Evolutionary conservation across 495 filamentous ascomycete species (phyloP).

Genomic region (Annulohypoxylon moriforme): DNA sequence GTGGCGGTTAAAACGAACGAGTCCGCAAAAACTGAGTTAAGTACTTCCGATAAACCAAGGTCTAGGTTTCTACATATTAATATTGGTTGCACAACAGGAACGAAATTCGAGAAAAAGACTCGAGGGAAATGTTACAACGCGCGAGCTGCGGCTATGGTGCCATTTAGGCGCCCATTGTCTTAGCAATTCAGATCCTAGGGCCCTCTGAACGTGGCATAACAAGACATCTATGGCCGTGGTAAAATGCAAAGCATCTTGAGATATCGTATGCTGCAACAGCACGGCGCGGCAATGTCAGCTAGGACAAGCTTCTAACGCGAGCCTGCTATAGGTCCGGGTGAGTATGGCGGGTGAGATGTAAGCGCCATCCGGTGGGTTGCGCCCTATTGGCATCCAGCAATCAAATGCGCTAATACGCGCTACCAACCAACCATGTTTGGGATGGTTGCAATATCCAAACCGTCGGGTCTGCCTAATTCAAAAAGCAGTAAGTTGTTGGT

Average conservation of each 20-base stretch:
- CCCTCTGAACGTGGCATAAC: neutral
- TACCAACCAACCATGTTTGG: neutral
- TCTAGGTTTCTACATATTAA: neutral
- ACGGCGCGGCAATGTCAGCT: neutral
- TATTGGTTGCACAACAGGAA: neutral
- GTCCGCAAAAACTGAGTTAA: neutral
- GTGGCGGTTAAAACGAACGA: neutral
- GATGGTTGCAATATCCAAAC: neutral
- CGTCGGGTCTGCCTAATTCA: neutral
- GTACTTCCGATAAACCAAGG: neutral
- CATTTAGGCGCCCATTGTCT: neutral
- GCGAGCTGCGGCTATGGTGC: neutral
- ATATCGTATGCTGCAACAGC: neutral
- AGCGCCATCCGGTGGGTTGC: neutral
- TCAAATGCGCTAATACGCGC: neutral
- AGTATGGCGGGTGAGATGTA: neutral
- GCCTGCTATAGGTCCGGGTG: neutral
- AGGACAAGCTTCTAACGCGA: neutral
- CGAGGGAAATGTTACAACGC: neutral
- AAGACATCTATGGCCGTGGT: neutral
- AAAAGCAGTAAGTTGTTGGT: neutral
- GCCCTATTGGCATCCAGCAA: neutral
- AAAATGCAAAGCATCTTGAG: neutral
- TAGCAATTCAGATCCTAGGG: neutral
- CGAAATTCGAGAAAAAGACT: neutral